Evolutionary conservation across 768 basidiomycete species (phyloP).

Genomic region (Gautieria morchelliformis): DNA sequence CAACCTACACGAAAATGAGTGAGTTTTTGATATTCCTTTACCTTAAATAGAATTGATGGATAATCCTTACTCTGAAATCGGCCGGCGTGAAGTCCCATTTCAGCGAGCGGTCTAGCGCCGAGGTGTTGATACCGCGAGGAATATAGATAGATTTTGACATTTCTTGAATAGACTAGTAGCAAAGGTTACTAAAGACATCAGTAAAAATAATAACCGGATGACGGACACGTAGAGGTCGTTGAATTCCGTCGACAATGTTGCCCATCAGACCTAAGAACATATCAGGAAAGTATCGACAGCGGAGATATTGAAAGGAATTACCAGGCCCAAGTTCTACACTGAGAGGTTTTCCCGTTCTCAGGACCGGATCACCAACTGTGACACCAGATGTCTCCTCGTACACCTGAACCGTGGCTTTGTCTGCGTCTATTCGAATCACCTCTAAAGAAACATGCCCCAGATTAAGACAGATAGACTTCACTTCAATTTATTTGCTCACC

Average conservation of each 20-base stretch:
- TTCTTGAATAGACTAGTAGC: slow-evolving; percentile 80
- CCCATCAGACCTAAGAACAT: slow-evolving; percentile 76
- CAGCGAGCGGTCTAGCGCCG: slow-evolving; percentile 78
- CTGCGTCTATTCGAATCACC: slow-evolving; percentile 97
- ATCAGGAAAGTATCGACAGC: background rate
- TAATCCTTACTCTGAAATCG: slow-evolving; percentile 52
- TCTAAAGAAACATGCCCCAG: slow-evolving; percentile 37
- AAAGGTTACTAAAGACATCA: slow-evolving; percentile 11
- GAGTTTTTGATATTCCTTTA: background rate
- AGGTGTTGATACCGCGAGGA: slow-evolving; percentile 96
- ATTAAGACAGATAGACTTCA: background rate
- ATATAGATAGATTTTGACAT: slow-evolving; percentile 99
- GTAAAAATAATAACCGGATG: background rate
- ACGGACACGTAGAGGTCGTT: slow-evolving; percentile 79
- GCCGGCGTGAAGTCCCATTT: slow-evolving; percentile 94
- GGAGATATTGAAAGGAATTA: slow-evolving; percentile 18
- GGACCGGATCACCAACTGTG: slow-evolving; percentile 95
- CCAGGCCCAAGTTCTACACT: slow-evolving; percentile 97
- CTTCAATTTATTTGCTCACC: slow-evolving; percentile 37
- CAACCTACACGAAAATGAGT: slow-evolving; percentile 43
- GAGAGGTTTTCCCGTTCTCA: slow-evolving; percentile 95
- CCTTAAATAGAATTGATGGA: too few species aligned
- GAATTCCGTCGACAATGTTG: slow-evolving; percentile 98
- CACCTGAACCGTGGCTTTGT: slow-evolving; percentile 98
- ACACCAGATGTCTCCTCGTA: slow-evolving; percentile 99